Conservation (phyloP, 1,139 yeast species). For the Zhuliangozyma parablackwelliae region DNA sequence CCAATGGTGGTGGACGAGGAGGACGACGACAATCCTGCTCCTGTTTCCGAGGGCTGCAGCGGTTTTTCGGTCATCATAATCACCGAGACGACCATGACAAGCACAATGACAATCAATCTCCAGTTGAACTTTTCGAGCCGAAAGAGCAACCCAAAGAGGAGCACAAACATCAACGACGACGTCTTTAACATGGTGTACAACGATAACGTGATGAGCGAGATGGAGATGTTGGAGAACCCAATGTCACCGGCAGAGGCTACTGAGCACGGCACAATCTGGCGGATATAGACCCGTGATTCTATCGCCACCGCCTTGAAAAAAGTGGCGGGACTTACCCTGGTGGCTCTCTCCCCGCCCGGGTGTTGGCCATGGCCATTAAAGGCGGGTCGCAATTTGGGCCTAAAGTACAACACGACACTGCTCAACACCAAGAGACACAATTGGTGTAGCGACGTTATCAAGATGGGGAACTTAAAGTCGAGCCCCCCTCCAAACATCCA, state of each 20-base stretch:
- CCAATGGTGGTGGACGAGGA: conserved; percentile 39
- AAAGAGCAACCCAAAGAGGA: conserved; percentile 79
- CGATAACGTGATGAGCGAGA: conserved; percentile 72
- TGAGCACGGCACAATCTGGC: conserved; percentile 77
- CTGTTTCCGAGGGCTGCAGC: conserved; percentile 7
- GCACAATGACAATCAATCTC: conserved; percentile 63
- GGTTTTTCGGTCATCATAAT: conserved; percentile 71
- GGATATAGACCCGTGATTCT: conserved; percentile 28
- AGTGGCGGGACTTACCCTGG: not conserved
- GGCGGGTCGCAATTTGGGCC: conserved; percentile 48
- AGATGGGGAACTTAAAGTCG: conserved; percentile 75
- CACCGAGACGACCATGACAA: conserved; percentile 78
- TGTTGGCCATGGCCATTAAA: not conserved
- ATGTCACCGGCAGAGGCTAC: conserved; percentile 89
- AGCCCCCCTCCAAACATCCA: conserved; percentile 90
- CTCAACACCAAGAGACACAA: conserved; percentile 56
- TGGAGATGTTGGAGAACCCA: conserved; percentile 84
- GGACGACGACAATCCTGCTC: conserved; percentile 14
- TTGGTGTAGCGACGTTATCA: conserved; percentile 85
- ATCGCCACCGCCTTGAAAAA: conserved; percentile 15
- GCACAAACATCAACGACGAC: conserved; percentile 78
- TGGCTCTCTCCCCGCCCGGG: conserved; percentile 2
- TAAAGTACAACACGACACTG: conserved; percentile 35
- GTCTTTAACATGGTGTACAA: conserved; percentile 93
- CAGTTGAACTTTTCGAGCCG: conserved; percentile 68